Percentiles rank a stretch among this genome's conserved stretches.
Evolutionary conservation across 805 yeast genomes (phyloP).

Genomic region (Brettanomyces sp.): DNA sequence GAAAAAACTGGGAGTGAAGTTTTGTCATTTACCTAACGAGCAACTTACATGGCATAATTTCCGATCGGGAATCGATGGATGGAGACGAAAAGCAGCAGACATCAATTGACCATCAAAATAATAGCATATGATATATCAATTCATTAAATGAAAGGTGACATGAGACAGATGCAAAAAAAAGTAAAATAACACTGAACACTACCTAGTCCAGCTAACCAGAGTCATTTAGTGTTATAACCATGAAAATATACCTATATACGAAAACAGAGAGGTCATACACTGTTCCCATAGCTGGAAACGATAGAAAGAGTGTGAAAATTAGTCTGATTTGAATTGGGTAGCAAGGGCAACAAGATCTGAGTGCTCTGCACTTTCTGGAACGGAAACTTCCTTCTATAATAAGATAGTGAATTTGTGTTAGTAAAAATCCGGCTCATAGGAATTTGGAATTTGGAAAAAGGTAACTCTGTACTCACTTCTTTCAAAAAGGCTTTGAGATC

Average conservation of each 20-base stretch:
- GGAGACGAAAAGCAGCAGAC: slow-evolving; percentile 16
- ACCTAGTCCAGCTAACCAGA: too few relatives aligned
- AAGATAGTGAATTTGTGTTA: background rate
- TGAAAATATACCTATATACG: too few relatives aligned
- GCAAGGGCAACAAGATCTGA: slow-evolving; percentile 16
- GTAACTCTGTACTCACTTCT: slow-evolving; percentile 12
- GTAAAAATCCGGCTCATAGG: background rate
- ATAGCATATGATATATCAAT: background rate
- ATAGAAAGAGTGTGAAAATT: background rate
- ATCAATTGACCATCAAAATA: slow-evolving; percentile 3
- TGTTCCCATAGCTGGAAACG: too few relatives aligned
- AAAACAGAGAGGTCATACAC: too few relatives aligned
- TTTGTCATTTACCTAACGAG: slow-evolving; percentile 54
- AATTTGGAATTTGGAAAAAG: background rate
- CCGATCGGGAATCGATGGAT: slow-evolving; percentile 31
- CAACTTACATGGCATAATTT: slow-evolving; percentile 46
- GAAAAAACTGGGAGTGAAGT: slow-evolving; percentile 51
- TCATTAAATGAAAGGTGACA: background rate
- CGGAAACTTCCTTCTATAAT: slow-evolving; percentile 27
- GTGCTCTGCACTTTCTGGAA: slow-evolving; percentile 33
- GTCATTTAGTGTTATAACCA: too few relatives aligned
- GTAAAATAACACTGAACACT: too few relatives aligned
- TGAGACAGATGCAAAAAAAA: too few relatives aligned
- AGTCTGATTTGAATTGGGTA: background rate
- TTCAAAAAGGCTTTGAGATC: slow-evolving; percentile 22